These are phyloP conservation scores for Rosa lucieae DNA, from an alignment of 306 rosid genomes.

Conservation along the genomic window DNA sequence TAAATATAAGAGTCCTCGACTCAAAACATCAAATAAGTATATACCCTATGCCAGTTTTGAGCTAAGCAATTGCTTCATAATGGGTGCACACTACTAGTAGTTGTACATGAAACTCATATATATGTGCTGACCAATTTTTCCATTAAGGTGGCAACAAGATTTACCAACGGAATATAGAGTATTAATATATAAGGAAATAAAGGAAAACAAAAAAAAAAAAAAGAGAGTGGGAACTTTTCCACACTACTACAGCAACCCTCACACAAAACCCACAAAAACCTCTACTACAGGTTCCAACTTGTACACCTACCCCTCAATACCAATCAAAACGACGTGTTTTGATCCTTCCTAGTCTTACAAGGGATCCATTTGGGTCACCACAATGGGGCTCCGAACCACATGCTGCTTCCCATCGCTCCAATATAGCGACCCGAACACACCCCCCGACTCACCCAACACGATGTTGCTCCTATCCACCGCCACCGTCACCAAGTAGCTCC, in stretches of 20 bases:
- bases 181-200: background rate
- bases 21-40: background rate
- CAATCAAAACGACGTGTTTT: constrained; percentile 47
- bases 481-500: constrained; percentile 59
- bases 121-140: background rate
- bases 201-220: background rate
- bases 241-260: constrained; percentile 10
- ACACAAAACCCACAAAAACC: background rate
- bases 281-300: background rate
- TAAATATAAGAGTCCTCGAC: too few relatives aligned
- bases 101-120: background rate
- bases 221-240: background rate
- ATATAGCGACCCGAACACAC: constrained; percentile 69
- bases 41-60: background rate
- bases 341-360: constrained; percentile 32
- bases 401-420: constrained; percentile 90
- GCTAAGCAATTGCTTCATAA: background rate
- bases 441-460: constrained; percentile 61
- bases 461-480: constrained; percentile 47
- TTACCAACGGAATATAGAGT: background rate
- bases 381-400: constrained; percentile 85
- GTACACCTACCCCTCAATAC: background rate
- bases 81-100: background rate
- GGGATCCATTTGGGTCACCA: constrained; percentile 64
- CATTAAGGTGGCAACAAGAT: background rate